These are phyloP conservation scores for Yamadazyma phyllophila DNA, from an alignment of 805 yeast species.

Conservation along the genomic window DNA sequence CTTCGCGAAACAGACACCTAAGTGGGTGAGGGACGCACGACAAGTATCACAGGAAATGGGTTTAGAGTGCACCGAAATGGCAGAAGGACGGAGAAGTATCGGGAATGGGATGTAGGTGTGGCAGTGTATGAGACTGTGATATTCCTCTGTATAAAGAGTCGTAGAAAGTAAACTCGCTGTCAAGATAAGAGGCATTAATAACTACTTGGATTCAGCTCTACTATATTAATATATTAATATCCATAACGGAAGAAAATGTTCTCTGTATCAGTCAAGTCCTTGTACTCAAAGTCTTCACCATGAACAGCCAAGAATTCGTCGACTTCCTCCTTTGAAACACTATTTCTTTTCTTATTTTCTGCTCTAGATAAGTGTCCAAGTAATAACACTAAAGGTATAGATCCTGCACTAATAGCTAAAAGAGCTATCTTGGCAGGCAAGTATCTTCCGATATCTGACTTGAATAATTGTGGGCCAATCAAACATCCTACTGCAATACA, in stretches of 20 bases:
- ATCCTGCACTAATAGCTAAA: constrained; percentile 48
- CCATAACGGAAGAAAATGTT: constrained; percentile 58
- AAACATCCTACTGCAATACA: constrained; percentile 68
- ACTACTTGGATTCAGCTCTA: no score
- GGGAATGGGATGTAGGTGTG: no score
- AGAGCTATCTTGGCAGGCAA: constrained; percentile 57
- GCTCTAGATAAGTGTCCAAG: constrained; percentile 42
- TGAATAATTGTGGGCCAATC: constrained; percentile 68
- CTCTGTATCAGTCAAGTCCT: constrained; percentile 59
- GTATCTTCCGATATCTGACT: constrained; percentile 51
- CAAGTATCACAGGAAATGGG: background rate
- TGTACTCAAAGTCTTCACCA: constrained; percentile 43
- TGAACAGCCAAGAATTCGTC: constrained; percentile 17
- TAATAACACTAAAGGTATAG: constrained; percentile 41
- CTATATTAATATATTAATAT: constrained; percentile 24
- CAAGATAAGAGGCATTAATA: no score
- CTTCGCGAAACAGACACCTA: no score
- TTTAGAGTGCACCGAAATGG: background rate
- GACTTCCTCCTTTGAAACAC: constrained; percentile 9
- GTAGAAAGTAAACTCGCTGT: no score
- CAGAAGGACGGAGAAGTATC: no score
- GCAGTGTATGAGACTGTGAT: no score
- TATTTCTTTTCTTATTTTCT: constrained; percentile 55
- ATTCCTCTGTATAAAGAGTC: no score
- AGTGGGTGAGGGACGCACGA: no score